Base-by-base conservation (phyloP, 352 stramenopile genomes). In the Plasmopara muralis region DNA sequence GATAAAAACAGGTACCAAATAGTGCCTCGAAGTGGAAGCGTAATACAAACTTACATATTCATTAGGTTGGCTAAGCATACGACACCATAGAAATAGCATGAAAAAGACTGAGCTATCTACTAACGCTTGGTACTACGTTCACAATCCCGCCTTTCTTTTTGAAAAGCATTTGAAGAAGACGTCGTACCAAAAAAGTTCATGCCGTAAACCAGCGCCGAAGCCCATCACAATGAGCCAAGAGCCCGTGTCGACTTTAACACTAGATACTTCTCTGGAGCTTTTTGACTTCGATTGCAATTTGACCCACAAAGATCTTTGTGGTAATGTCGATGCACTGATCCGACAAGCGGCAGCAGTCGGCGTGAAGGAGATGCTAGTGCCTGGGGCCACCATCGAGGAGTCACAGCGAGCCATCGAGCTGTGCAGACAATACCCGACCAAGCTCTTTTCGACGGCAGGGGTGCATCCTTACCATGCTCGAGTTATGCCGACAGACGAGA, bases 211-310 rank as follows among this genome's bases (percentile, higher is more conserved):
- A 12, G 31, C 31, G 31, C 31, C 31, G 5, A 35, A 12, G 1
- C 10, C 10, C 4, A 12, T 12, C 31, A 35, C 6, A 35, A 35
- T 35, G 31, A 35, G 31, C 31, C 2, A 35, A 35, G 10, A 5
- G 5, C 31, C 10, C 31, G 31, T 35, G 31, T 35, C 31, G 10
- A 35, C 31, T 8, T 41, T 39, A 7, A 5, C 16, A 14, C 25
- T 41, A 30, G 30, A 47, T 37, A 12, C 29, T 5, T 10, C 18
- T 47, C 38, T 64, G 40, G 57, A 68, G 15, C 66, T 89, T 10
- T 89, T 92, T 47, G 82, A 92, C 60, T 85, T 92, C 53, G 79
- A 92, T 53, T 88, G 77, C 65, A 92, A 92, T 39, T 59, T 92
- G 30, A 92, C 79, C 42, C 82, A 92, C 45, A 66, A 71, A 15